Base-by-base conservation (phyloP, 2,329 filamentous ascomycete genomes). In the Hypoxylon rubiginosum region DNA sequence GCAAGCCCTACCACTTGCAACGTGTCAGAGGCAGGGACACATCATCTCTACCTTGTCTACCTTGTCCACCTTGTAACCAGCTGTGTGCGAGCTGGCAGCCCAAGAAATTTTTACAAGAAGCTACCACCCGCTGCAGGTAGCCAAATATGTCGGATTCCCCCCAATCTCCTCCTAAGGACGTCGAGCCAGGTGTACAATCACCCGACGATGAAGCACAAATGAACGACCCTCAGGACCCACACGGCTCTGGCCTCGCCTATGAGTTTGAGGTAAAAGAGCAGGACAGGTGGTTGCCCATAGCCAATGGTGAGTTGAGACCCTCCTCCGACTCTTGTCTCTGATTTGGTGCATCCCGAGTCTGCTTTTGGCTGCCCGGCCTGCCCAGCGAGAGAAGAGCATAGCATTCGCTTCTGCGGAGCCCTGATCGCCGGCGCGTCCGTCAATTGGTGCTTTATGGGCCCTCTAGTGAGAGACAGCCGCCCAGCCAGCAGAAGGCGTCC, bases 261-360 rank as follows among this genome's bases (percentile, higher is more conserved):
- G 95, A 98, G 85, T 97, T 97, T 81, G 95, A 98, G 84, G 95
- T 98, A 82, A 98, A 98, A 87, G 96, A 99, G 84, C 96, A 99
- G 84, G 96, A 99, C 84, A 88, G 96, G 87, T 99, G 96, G 96
- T 89, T 99, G 81, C 96, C 96, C 80, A 99, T 99, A 88, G 96
- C 96, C 84, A 99, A 99, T 94, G 96, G 96, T 99, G 88, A 88
- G 96, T 75, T 96, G 82, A 75, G 72, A 72, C 72, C 75, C 72
- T 73, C 72, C 75, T 71, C 71, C 67, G 72, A 73, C 73, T 72
- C 71, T 71, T 71, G 66, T 72, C 72, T 81, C 80, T 84, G 82
- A 85, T 85, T 86, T 85, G 73, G 82, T 83, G 83, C 80, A 80
- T 80, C 79, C 79, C 80, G 77, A 78, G 77, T 79, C 79, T 75